Base-by-base conservation (phyloP, 1,284 basidiomycete genomes). In the Microbotryum scabiosae region DNA sequence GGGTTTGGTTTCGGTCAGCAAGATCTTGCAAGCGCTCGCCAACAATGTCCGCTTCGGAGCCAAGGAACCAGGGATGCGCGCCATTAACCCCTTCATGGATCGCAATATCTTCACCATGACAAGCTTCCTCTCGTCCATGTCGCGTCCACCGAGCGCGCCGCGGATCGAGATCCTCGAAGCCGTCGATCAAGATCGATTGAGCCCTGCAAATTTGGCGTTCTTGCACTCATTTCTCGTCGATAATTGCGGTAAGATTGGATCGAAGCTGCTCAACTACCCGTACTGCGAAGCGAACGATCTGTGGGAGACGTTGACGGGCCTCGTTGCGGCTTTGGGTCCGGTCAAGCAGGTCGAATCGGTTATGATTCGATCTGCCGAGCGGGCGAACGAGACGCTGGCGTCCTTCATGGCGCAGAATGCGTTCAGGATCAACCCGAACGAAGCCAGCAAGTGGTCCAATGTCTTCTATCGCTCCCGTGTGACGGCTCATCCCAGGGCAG, bases 1-100 rank as follows among this genome's bases (percentile, higher is more conserved):
- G 54, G 89, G 88, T 4, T 78, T 94, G 25, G 84, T 90, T 78
- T 77, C 88, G 55, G 86, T 94, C 64, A 88, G 89, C 45, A 93
- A 92, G 75, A 85, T 94, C 59, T 85, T 93, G 53, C 90, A 94
- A 75, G 92, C 90, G 72, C 76, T 94, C 41, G 89, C 90, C 16
- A 96, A 94, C 77, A 93, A 94, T 68, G 87, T 93, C 46, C 83
- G 88, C 68, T 93, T 93, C 69, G 88, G 87, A 32, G 88, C 89
- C 73, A 90, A 93, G 71, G 77, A 78, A 54, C 82, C 84, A 4
- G 85, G 90, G 70, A 90, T 92, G 87, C 83, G 84, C 51, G 80
- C 82, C 25, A 75, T 93, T 58, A 93, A 93, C 73, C 79, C 81
- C 16, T 91, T 91, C 76, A 76, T 93, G 53, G 60, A 64, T 28